Evolutionary conservation across 1,284 basidiomycete species (phyloP), one percentile per base, ranked within the genome.

Genomic region (Cryptococcus sp.): DNA sequence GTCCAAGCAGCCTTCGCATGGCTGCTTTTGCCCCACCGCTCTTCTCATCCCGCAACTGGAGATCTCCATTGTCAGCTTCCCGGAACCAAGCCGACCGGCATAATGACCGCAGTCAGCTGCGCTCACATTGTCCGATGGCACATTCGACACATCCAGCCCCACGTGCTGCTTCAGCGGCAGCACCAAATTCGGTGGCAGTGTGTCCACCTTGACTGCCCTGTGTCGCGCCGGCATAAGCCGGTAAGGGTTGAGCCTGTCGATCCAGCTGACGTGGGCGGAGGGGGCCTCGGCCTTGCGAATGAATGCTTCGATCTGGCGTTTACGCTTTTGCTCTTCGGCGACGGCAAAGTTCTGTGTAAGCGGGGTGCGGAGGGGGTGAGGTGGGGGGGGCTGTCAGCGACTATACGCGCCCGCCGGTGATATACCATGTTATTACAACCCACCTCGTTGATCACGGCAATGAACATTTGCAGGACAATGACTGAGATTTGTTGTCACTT

Each of bases 391-490:
- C 8, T 11, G 18, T 46, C 35, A 20, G 33, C 12, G 50, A 43
- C n/a, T n/a, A n/a, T n/a, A n/a, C n/a, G n/a, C n/a, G n/a, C n/a
- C n/a, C n/a, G n/a, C n/a, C 13, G 13, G n/a, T 23, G 12, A 13
- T 3, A 2, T 12, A 35, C 35, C 15, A 45, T 15, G 28, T 12
- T 36, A n/a, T 33, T 35, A 18, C 6, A 18, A 48, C 73, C 46
- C 39, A 78, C 77, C 68, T 97, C 94, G 75, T 96, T 93, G 81
- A 98, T 94, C 52, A 98, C 94, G 37, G 94, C 95, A 69, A 98
- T 93, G 80, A 98, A 97, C 87, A 98, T 91, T 69, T 97, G 93
- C 55, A 96, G 76, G n/a, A 98, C 82, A 68, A 97, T 92, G 79
- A 94, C 91, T 92, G 60, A 1, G 9, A 33, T 33, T 9, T 33